Evolutionary conservation across 2,329 filamentous ascomycete genomes (phyloP), one percentile per base, ranked within the genome.

Genomic region (Knoxdaviesia proteae): DNA sequence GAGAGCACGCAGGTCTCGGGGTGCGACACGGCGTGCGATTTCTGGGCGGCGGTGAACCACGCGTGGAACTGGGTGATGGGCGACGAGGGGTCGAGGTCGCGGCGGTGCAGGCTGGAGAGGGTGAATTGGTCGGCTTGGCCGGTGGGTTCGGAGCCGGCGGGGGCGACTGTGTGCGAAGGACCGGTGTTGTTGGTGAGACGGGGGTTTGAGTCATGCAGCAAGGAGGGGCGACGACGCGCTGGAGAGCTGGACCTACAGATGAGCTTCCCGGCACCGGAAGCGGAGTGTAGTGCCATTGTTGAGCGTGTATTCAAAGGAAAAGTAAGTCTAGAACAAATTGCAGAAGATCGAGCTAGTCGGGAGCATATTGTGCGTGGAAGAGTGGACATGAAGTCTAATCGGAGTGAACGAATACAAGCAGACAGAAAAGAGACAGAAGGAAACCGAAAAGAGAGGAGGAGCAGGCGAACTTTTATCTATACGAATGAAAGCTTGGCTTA

Each of bases 1-100:
- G 86, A 80, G 1, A 98, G 68, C 2, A 80, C 86, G 53, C 84
- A 86, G 1, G 90, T 83, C 60, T 98, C 90, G 1, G 88, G 87
- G 50, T 92, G 81, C 39, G 75, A 64, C 39, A 86, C 71, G 31
- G 51, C 53, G 36, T 40, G 9, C 32, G 46, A 43, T 36, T 55
- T 54, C 48, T 79, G 73, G 0, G 87, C 83, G 46, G 77, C 69
- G 8, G 71, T 68, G 69, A 93, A 98, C 90, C 90, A 98, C 47
- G 63, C 59, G 63, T 93, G 73, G 66, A 96, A 98, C 63, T 96
- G 90, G 33, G 67, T 65, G 45, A 88, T 74, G 0, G 90, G 90
- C 43, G 69, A 69, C 6, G 63, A 44, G 1, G 67, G 53, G 51
- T 72, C 59, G 11, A 92, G 74, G 54, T 84, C 70, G 1, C 58